These are phyloP conservation scores for Kondoa subrosea DNA, from an alignment of 768 basidiomycete species.

Conservation along the genomic window DNA sequence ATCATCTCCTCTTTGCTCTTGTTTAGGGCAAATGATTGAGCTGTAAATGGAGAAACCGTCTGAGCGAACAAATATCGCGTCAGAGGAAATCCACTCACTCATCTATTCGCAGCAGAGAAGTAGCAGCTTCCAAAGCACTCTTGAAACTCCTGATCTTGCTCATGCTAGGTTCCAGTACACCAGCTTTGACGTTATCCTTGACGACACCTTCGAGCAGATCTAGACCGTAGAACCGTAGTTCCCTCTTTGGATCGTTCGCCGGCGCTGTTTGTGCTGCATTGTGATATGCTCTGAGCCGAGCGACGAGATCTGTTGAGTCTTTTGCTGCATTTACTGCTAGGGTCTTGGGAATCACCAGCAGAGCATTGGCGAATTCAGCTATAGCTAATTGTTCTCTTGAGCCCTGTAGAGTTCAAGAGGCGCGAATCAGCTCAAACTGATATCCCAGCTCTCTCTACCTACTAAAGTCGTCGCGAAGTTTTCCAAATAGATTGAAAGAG, in stretches of 20 bases:
- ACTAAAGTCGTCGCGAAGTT: conserved; percentile 97
- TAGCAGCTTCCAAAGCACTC: conserved; percentile 89
- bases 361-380: conserved; percentile 87
- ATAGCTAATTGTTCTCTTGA: conserved; percentile 96
- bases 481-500: conserved; percentile 89
- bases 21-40: not conserved
- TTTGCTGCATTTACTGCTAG: conserved; percentile 96
- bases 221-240: conserved; percentile 74
- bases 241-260: conserved; percentile 76
- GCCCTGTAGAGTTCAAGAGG: conserved; percentile 43
- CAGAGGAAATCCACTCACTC: not conserved
- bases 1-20: not conserved
- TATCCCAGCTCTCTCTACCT: conserved; percentile 30
- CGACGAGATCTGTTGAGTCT: conserved; percentile 91
- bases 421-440: not conserved
- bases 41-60: not conserved
- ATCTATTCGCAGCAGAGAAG: conserved; percentile 75
- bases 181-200: conserved; percentile 81
- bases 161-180: conserved; percentile 88
- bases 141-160: conserved; percentile 95
- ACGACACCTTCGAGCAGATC: conserved; percentile 89
- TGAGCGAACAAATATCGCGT: not conserved
- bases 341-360: conserved; percentile 89
- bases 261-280: conserved; percentile 89
- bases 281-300: conserved; percentile 91